Conservation (phyloP, 306 rosid genomes). For the Prunus padus region DNA sequence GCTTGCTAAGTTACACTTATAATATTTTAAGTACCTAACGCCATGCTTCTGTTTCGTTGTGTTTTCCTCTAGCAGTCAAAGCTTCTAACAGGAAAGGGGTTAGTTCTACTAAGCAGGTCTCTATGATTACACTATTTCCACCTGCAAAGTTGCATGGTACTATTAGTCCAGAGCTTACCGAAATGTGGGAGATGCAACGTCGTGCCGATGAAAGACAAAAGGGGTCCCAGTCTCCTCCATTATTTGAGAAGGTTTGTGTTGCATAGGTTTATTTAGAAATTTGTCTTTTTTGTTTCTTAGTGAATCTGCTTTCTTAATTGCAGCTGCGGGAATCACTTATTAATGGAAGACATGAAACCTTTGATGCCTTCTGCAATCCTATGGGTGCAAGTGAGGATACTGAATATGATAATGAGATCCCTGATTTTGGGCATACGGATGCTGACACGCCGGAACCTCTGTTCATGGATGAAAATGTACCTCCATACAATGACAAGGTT, state of each 20-base stretch:
- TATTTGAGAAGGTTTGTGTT: constrained; percentile 65
- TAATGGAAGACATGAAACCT: constrained; percentile 45
- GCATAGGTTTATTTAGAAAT: not conserved
- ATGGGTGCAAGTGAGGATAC: constrained; percentile 53
- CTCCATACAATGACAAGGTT: constrained; percentile 51
- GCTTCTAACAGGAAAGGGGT: constrained; percentile 37
- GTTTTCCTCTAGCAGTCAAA: constrained; percentile 48
- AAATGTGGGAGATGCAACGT: constrained; percentile 54
- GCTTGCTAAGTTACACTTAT: not conserved
- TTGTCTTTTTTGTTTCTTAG: constrained; percentile 8
- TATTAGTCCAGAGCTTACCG: constrained; percentile 65
- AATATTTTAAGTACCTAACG: not conserved
- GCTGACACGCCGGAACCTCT: constrained; percentile 43
- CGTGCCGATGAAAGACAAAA: constrained; percentile 41
- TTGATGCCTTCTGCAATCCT: constrained; percentile 36
- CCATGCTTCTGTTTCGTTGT: constrained; percentile 17
- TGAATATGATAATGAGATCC: constrained; percentile 41
- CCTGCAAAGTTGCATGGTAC: constrained; percentile 77
- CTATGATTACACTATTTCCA: constrained; percentile 64
- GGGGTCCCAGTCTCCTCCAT: constrained; percentile 45
- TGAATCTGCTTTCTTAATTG: constrained; percentile 26
- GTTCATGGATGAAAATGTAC: constrained; percentile 58
- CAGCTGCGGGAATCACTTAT: constrained; percentile 78
- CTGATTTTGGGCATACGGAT: constrained; percentile 39
- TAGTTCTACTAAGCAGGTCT: constrained; percentile 30